These are phyloP conservation scores for Phialophora chinensis DNA, from an alignment of 2,329 filamentous ascomycete species.

Conservation along the genomic window DNA sequence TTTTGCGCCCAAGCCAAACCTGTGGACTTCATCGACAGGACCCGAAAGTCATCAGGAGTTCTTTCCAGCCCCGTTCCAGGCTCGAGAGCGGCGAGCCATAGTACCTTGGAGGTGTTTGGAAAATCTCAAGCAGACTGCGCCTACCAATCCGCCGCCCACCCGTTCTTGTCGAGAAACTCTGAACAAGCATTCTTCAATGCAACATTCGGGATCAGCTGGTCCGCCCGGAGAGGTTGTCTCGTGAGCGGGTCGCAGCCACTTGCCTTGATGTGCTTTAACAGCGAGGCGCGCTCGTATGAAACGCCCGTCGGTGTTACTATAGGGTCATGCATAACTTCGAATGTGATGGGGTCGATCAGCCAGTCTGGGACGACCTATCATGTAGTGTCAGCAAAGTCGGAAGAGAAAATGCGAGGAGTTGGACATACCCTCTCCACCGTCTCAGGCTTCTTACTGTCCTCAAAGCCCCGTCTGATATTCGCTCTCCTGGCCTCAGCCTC, in stretches of 20 bases:
- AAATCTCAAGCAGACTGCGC: background rate
- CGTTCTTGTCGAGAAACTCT: conserved; percentile 83
- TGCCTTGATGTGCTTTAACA: conserved; percentile 82
- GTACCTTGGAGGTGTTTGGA: background rate
- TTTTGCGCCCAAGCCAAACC: background rate
- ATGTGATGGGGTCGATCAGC: conserved; percentile 56
- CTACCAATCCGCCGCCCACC: conserved; percentile 91
- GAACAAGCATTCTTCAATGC: conserved; percentile 80
- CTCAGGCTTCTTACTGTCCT: conserved; percentile 49
- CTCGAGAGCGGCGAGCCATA: background rate
- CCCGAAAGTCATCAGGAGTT: background rate
- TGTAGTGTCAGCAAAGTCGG: background rate
- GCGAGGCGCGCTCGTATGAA: conserved; percentile 84
- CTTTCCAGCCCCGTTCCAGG: background rate
- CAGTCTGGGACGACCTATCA: conserved; percentile 55
- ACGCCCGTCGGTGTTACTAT: conserved; percentile 74
- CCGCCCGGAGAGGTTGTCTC: conserved; percentile 70
- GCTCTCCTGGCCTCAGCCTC: conserved; percentile 56
- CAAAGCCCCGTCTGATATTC: conserved; percentile 53
- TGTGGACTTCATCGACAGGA: background rate
- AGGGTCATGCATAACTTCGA: conserved; percentile 59
- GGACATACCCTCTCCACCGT: conserved; percentile 49
- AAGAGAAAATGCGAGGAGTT: background rate
- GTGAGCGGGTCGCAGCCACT: conserved; percentile 82
- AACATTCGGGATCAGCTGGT: conserved; percentile 81